Base-by-base conservation (phyloP, 352 stramenopile species). In the Globisporangium acanthophoron region DNA sequence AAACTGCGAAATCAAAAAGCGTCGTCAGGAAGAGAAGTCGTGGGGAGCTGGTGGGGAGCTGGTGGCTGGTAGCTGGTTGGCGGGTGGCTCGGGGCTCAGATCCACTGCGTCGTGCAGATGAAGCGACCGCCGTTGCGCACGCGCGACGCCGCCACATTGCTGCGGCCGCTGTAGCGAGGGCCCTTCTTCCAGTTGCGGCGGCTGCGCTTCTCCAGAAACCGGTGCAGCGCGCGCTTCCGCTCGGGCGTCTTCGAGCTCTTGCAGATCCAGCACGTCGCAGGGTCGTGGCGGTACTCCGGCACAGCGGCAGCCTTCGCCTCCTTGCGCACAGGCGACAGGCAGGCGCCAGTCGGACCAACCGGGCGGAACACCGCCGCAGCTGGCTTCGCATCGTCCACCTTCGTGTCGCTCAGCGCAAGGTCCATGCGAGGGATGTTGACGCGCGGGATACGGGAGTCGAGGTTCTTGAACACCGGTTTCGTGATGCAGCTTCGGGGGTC, bases 261-360 rank as follows among this genome's bases (percentile, higher is more conserved):
- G 79, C 85, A 94, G 59, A 94, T 90, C 85, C 85, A 94, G 79
- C 85, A 94, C 56, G 76, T 85, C 58, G 73, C 67, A 15, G 82
- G 62, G 67, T 92, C 74, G 65, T 94, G 85, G 27, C 73, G 60
- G 69, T 90, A 92, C 58, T 71, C 67, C 3, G 67, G 51, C 35
- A 71, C 44, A 35, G 20, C 44, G 43, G 18, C 51, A 49, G 31
- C 44, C 70, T 85, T 92, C 49, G 70, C 66, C 41, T 74, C 70
- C 68, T 73, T 65, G 11, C 56, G 58, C 71, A 76, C 85, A 3
- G 78, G 74, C 39, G 75, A 90, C 62, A 83, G 68, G 24, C 62
- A 68, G 21, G 59, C 45, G 8, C 47, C 27, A 21, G 33, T 29
- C 52, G 54, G 43, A 47, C 43, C 54, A 16, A 62, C 41, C 37